These are phyloP conservation scores for Penicillium parvum DNA, from an alignment of 495 filamentous ascomycete species.

Conservation along the genomic window DNA sequence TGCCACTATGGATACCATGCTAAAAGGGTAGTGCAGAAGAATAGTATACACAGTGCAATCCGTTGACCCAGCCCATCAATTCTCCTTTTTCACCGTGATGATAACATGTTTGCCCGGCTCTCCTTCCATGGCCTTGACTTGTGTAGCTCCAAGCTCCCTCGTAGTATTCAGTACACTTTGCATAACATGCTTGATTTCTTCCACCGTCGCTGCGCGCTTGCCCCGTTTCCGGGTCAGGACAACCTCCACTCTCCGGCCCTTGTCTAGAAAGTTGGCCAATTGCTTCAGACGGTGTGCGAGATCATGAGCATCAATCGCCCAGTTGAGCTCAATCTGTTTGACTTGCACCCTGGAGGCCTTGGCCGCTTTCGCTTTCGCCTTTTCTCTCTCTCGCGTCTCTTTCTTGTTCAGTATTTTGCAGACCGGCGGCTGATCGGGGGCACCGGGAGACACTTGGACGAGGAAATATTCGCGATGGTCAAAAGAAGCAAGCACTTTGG, in stretches of 20 bases:
- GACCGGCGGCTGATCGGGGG: conserved; percentile 41
- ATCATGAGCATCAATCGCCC: conserved; percentile 71
- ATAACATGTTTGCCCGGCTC: conserved; percentile 38
- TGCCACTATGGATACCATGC: no score
- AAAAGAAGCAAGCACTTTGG: conserved; percentile 43
- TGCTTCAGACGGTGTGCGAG: conserved; percentile 55
- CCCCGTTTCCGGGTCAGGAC: conserved; percentile 47
- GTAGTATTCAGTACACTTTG: conserved; percentile 33
- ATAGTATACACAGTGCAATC: conserved; percentile 4
- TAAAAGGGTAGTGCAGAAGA: no score
- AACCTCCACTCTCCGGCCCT: conserved; percentile 61
- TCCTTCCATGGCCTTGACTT: conserved; percentile 40
- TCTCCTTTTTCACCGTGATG: conserved; percentile 37
- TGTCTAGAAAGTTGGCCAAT: conserved; percentile 56
- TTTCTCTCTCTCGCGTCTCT: conserved; percentile 36
- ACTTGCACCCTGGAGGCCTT: conserved; percentile 25
- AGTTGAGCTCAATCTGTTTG: conserved; percentile 81
- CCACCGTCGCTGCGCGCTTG: conserved; percentile 38
- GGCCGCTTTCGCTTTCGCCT: conserved; percentile 37
- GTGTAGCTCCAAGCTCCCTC: conserved; percentile 33
- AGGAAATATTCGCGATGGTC: conserved; percentile 51
- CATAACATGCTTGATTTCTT: conserved; percentile 41
- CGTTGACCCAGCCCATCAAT: conserved; percentile 1
- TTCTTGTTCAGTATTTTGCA: conserved; percentile 62
- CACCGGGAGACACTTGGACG: conserved; percentile 48